phyloP scores from a whole-genome alignment of 1,284 basidiomycete genomes.

The Naganishia sp. region DNA sequence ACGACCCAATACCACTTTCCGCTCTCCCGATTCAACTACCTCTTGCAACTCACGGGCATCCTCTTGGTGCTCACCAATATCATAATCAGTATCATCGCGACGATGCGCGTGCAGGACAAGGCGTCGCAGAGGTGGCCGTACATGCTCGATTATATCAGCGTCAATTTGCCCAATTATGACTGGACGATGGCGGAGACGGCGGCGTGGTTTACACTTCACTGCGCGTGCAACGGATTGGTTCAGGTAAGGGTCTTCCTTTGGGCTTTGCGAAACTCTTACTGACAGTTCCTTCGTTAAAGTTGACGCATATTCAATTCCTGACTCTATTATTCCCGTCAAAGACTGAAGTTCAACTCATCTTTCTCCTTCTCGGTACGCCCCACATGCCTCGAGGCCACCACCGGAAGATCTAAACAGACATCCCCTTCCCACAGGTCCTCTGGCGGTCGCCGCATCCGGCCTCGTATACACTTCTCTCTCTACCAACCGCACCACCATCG shows the following conservation, averaged over 20 bases:
- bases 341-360: slow-evolving; percentile 86
- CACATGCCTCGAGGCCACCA: not conserved
- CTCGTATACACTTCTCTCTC: slow-evolving; percentile 81
- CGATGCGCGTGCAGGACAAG: slow-evolving; percentile 63
- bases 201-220: slow-evolving; percentile 86
- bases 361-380: slow-evolving; percentile 70
- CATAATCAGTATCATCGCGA: slow-evolving; percentile 73
- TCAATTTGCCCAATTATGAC: slow-evolving; percentile 69
- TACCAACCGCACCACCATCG: slow-evolving; percentile 56
- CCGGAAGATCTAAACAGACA: slow-evolving; percentile 22
- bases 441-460: slow-evolving; percentile 79
- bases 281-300: slow-evolving; percentile 57
- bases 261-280: not conserved
- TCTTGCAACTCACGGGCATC: slow-evolving; percentile 81
- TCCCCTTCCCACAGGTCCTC: slow-evolving; percentile 61
- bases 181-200: slow-evolving; percentile 73
- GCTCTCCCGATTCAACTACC: slow-evolving; percentile 86
- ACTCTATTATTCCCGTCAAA: slow-evolving; percentile 91
- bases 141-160: slow-evolving; percentile 86
- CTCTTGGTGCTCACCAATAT: slow-evolving; percentile 74
- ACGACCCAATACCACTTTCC: slow-evolving; percentile 96
- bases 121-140: slow-evolving; percentile 85
- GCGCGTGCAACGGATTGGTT: slow-evolving; percentile 77
- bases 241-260: slow-evolving; percentile 62
- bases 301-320: slow-evolving; percentile 97